These are phyloP conservation scores for Lactarius hengduanensis DNA, from an alignment of 768 basidiomycete genomes.

Conservation along the genomic window DNA sequence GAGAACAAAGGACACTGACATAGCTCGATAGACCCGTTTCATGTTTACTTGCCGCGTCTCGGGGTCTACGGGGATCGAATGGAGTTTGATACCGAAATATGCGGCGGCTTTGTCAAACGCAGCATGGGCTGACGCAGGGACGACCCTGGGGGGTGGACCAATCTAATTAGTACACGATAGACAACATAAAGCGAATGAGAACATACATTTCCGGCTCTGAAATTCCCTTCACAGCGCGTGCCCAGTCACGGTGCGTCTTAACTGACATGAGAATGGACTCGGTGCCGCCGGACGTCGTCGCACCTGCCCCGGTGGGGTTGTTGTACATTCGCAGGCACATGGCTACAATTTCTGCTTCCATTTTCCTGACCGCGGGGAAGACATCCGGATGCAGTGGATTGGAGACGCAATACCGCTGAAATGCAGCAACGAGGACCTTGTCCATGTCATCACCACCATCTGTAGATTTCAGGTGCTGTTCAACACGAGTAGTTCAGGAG, in stretches of 20 bases:
- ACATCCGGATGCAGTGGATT: constrained; percentile 93
- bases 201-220: constrained; percentile 89
- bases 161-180: constrained; percentile 9
- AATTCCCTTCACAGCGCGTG: constrained; percentile 78
- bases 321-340: constrained; percentile 87
- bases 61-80: constrained; percentile 77
- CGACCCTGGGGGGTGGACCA: constrained; percentile 50
- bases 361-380: constrained; percentile 90
- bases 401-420: constrained; percentile 77
- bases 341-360: constrained; percentile 93
- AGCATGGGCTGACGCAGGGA: constrained; percentile 84
- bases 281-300: constrained; percentile 93
- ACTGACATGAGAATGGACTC: constrained; percentile 95
- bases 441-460: constrained; percentile 84
- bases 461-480: constrained; percentile 32
- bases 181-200: not conserved
- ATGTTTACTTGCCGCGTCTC: constrained; percentile 77
- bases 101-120: constrained; percentile 93
- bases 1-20: constrained; percentile 51
- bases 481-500: constrained; percentile 1
- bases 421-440: constrained; percentile 75
- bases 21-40: constrained; percentile 76
- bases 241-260: constrained; percentile 96
- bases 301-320: constrained; percentile 81
- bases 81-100: constrained; percentile 89